Percentiles rank a stretch among this genome's conserved stretches.
phyloP scores from a whole-genome alignment of 768 basidiomycete genomes.

The Chalciporus piperatus region DNA sequence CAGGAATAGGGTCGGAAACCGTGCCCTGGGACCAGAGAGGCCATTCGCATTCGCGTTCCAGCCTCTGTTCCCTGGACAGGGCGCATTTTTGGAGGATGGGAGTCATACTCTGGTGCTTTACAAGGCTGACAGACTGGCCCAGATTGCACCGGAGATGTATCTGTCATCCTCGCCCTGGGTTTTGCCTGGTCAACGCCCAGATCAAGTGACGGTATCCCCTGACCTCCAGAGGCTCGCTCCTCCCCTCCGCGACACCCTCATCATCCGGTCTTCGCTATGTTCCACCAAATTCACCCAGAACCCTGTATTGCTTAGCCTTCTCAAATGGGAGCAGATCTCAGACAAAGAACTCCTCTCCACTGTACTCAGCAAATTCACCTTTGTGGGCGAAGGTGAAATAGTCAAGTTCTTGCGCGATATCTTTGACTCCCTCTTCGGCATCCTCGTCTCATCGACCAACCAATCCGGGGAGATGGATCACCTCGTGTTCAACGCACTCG shows the following conservation, averaged over 20 bases:
- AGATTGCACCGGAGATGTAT: conserved; percentile 68
- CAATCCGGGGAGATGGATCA: conserved; percentile 77
- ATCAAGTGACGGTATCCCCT: conserved; percentile 54
- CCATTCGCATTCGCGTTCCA: conserved; percentile 94
- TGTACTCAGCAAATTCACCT: conserved; percentile 81
- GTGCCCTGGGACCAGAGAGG: conserved; percentile 51
- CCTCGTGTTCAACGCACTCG: conserved; percentile 85
- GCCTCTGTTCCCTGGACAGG: conserved; percentile 74
- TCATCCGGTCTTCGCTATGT: conserved; percentile 85
- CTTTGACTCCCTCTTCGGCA: conserved; percentile 90
- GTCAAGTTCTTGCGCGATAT: conserved; percentile 90
- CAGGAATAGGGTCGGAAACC: conserved; percentile 64
- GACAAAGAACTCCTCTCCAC: conserved; percentile 66
- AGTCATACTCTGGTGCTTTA: conserved; percentile 84
- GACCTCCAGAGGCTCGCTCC: conserved; percentile 65
- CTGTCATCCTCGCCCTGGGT: conserved; percentile 65
- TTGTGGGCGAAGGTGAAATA: conserved; percentile 92
- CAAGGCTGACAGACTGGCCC: conserved; percentile 66
- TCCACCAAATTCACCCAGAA: conserved; percentile 94
- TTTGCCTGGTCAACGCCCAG: conserved; percentile 52
- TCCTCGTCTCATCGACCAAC: conserved; percentile 74
- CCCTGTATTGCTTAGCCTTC: conserved; percentile 70
- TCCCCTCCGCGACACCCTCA: conserved; percentile 72
- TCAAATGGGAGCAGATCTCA: conserved; percentile 74
- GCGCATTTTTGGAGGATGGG: conserved; percentile 86